phyloP scores from a whole-genome alignment of 73 alveolate species.

The Uronychia setigera region DNA sequence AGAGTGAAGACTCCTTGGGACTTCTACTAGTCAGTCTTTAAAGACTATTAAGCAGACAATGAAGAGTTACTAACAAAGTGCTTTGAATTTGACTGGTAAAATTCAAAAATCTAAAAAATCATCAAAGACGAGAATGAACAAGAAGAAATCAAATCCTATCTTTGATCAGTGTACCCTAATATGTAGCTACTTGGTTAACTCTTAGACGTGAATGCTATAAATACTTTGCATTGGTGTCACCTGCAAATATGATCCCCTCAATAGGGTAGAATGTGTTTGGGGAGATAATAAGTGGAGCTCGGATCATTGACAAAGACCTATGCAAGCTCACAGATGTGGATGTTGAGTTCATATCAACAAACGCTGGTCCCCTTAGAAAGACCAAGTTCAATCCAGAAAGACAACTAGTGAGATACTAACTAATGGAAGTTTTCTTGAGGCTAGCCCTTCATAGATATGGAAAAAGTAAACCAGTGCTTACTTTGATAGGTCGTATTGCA shows the following conservation, averaged over 20 bases:
- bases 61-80: conserved; percentile 65
- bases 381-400: conserved; percentile 56
- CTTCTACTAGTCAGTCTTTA: conserved; percentile 64
- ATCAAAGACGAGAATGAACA: conserved; percentile 66
- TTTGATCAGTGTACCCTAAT: conserved; percentile 30
- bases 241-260: conserved; percentile 29
- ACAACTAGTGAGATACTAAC: conserved; percentile 37
- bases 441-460: conserved; percentile 66
- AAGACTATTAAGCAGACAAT: conserved; percentile 66
- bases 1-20: conserved; percentile 61
- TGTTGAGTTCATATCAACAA: conserved; percentile 47
- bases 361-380: conserved; percentile 50
- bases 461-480: conserved; percentile 16
- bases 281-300: conserved; percentile 17
- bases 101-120: conserved; percentile 58
- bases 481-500: conserved; percentile 19
- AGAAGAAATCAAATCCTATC: conserved; percentile 36
- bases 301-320: conserved; percentile 11
- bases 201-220: conserved; percentile 29
- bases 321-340: conserved; percentile 42
- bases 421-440: conserved; percentile 53
- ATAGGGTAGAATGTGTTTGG: conserved; percentile 30
- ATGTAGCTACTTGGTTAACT: not conserved
- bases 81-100: conserved; percentile 86
- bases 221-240: conserved; percentile 18